These are phyloP conservation scores for Vitis vinifera DNA, from an alignment of 164 flowering plant species.

Conservation along the genomic window ASM3070453v1 NC_081815.1:16937501-16938000, in stretches of 20 bases:
- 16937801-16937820: slow-evolving; percentile 85
- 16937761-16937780: slow-evolving; percentile 28
- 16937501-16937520: neutral
- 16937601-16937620: neutral
- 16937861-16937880: slow-evolving; percentile 88
- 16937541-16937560: no score
- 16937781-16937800: slow-evolving; percentile 80
- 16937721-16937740: slow-evolving; percentile 14
- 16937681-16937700: slow-evolving; percentile 17
- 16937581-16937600: no score
- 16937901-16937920: neutral
- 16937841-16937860: slow-evolving; percentile 89
- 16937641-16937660: neutral
- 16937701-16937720: slow-evolving; percentile 21
- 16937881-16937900: neutral
- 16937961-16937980: neutral
- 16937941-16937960: neutral
- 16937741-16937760: slow-evolving; percentile 8
- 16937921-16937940: neutral
- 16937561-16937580: no score
- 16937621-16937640: neutral
- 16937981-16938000: no score
- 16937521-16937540: neutral
- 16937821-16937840: slow-evolving; percentile 57
- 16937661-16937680: slow-evolving; percentile 13